phyloP scores from a whole-genome alignment of 169 alveolate genomes.

The Eimeria maxima region DNA sequence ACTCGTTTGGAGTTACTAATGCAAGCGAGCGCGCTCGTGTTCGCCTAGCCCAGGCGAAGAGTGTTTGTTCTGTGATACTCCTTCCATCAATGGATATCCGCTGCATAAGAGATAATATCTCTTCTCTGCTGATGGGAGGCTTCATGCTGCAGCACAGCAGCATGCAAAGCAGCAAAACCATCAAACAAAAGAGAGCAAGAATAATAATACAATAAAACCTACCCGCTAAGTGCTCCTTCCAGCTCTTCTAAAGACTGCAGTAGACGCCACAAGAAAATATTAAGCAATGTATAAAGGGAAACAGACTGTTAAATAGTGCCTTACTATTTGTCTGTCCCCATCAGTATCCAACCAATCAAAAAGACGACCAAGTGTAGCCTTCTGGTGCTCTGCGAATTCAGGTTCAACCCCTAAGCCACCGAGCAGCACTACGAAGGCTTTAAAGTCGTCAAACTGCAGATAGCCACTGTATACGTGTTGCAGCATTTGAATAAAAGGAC shows the following conservation, averaged over 20 bases:
- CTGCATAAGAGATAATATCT: background rate
- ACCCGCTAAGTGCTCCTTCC: constrained; percentile 62
- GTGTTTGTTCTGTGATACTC: background rate
- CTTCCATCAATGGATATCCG: constrained; percentile 7
- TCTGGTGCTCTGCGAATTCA: constrained; percentile 23
- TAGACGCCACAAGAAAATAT: background rate
- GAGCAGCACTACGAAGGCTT: constrained; percentile 64
- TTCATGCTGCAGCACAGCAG: constrained; percentile 1
- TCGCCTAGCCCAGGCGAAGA: constrained; percentile 43
- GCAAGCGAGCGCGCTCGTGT: constrained; percentile 27
- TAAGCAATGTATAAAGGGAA: background rate
- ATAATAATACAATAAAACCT: background rate
- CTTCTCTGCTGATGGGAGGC: constrained; percentile 18
- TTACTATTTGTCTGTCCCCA: constrained; percentile 62
- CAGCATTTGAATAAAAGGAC: background rate
- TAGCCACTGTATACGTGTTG: constrained; percentile 54
- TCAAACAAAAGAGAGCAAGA: background rate
- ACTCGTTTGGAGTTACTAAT: background rate
- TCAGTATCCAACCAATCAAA: constrained; percentile 64
- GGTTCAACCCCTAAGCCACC: constrained; percentile 59
- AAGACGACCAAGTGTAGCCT: background rate
- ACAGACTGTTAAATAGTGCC: background rate
- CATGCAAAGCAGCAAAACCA: background rate
- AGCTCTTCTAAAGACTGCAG: constrained; percentile 20
- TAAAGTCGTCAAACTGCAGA: constrained; percentile 68